Conservation (phyloP, 208 protist genomes). For the Histomonas meleagridis region DNA sequence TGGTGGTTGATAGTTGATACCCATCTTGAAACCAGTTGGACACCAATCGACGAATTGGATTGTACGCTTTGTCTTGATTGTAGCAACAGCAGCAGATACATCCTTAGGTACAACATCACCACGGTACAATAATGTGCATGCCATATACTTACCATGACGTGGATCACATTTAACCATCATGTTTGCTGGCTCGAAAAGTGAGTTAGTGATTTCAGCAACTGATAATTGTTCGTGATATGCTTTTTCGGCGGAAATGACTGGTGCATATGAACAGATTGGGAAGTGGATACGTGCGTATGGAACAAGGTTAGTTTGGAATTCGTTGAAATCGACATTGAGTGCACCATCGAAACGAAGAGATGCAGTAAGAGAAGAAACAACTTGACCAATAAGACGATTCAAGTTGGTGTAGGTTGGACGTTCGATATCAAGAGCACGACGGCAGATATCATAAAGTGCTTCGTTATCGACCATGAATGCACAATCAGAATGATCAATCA, state of each 20-base stretch:
- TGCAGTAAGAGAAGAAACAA: conserved; percentile 78
- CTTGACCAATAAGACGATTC: conserved; percentile 80
- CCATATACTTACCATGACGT: conserved; percentile 84
- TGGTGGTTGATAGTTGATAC: conserved; percentile 56
- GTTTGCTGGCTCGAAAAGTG: conserved; percentile 81
- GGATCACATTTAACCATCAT: conserved; percentile 79
- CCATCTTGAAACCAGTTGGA: conserved; percentile 84
- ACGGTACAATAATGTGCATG: conserved; percentile 86
- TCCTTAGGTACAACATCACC: conserved; percentile 89
- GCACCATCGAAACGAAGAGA: conserved; percentile 80
- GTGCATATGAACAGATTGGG: conserved; percentile 74
- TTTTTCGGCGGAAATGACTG: conserved; percentile 71
- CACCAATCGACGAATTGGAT: conserved; percentile 88
- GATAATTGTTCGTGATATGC: conserved; percentile 74
- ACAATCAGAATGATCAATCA: conserved; percentile 55
- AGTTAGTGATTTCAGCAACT: conserved; percentile 78
- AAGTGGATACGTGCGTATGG: conserved; percentile 92
- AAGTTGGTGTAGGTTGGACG: conserved; percentile 76
- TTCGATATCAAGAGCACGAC: conserved; percentile 37
- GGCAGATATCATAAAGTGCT: conserved; percentile 43
- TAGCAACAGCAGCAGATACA: conserved; percentile 72
- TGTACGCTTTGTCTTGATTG: conserved; percentile 78
- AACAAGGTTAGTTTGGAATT: conserved; percentile 90
- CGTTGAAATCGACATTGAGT: conserved; percentile 82
- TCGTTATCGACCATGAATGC: conserved; percentile 51